Evolutionary conservation across 2,329 filamentous ascomycete genomes (phyloP).

Genomic region (Sordariomycetes sp.): DNA sequence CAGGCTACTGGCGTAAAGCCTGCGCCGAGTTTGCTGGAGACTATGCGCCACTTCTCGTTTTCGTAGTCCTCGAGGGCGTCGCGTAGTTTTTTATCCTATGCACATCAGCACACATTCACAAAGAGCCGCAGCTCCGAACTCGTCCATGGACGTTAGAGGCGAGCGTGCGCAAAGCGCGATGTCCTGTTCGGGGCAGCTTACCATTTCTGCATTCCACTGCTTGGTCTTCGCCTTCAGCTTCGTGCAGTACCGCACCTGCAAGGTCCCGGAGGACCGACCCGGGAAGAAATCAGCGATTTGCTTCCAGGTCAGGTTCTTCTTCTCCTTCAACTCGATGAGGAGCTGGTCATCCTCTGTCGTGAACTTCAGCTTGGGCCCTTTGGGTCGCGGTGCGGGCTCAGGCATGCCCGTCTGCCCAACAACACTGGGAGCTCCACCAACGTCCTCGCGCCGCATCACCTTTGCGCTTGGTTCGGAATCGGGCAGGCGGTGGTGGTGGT

Average conservation of each 20-base stretch:
- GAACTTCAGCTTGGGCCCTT: slow-evolving; percentile 88
- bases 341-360: slow-evolving; percentile 85
- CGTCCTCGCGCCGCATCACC: slow-evolving; percentile 52
- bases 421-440: slow-evolving; percentile 65
- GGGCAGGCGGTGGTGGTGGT: slow-evolving; percentile 76
- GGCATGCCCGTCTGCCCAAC: slow-evolving; percentile 87
- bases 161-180: neutral
- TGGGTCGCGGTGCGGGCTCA: slow-evolving; percentile 66
- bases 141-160: neutral
- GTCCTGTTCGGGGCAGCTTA: slow-evolving; percentile 52
- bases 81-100: slow-evolving; percentile 67
- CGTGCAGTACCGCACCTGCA: slow-evolving; percentile 91
- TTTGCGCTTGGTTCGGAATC: slow-evolving; percentile 63
- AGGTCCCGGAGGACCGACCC: slow-evolving; percentile 76
- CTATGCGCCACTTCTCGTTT: slow-evolving; percentile 86
- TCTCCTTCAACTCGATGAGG: slow-evolving; percentile 84
- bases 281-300: slow-evolving; percentile 97
- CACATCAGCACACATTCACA: no score
- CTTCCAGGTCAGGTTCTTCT: slow-evolving; percentile 92
- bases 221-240: slow-evolving; percentile 92
- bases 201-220: slow-evolving; percentile 88
- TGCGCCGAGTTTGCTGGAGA: slow-evolving; percentile 82
- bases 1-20: slow-evolving; percentile 84
- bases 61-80: slow-evolving; percentile 76
- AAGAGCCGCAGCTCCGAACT: no score